phyloP scores from a whole-genome alignment of 2,329 filamentous ascomycete species.

The Laburnicola sp. region DNA sequence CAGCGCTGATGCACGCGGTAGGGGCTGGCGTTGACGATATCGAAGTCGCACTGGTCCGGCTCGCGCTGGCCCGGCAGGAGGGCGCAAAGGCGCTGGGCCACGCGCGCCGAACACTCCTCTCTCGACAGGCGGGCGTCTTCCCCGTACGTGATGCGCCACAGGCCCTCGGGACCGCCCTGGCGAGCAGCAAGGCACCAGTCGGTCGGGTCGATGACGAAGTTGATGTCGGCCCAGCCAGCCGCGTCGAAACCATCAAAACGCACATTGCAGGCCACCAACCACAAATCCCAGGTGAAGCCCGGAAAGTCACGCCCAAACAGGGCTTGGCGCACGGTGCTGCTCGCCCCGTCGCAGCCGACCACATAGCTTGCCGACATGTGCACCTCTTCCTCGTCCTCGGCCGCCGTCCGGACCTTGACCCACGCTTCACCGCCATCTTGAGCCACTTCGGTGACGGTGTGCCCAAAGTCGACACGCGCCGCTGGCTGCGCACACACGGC shows the following conservation, averaged over 20 bases:
- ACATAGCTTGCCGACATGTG: slow-evolving; percentile 51
- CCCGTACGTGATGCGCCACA: slow-evolving; percentile 64
- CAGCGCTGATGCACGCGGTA: slow-evolving; percentile 63
- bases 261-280: slow-evolving; percentile 63
- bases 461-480: slow-evolving; percentile 2
- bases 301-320: slow-evolving; percentile 48
- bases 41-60: slow-evolving; percentile 54
- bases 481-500: not conserved
- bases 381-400: slow-evolving; percentile 1
- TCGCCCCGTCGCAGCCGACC: slow-evolving; percentile 69
- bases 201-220: slow-evolving; percentile 62
- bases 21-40: slow-evolving; percentile 57
- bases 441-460: slow-evolving; percentile 12
- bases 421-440: slow-evolving; percentile 16
- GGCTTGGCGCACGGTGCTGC: slow-evolving; percentile 58
- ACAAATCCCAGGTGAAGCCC: slow-evolving; percentile 60
- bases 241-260: slow-evolving; percentile 58
- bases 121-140: slow-evolving; percentile 56
- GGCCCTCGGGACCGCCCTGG: slow-evolving; percentile 57
- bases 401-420: slow-evolving; percentile 11
- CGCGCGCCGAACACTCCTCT: slow-evolving; percentile 56
- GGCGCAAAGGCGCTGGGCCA: slow-evolving; percentile 55
- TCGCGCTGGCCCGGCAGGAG: slow-evolving; percentile 62
- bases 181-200: slow-evolving; percentile 62
- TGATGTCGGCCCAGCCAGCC: slow-evolving; percentile 57